Percentiles rank a stretch among this genome's conserved stretches.
Conservation (phyloP, 2,329 filamentous ascomycete species). For the Fonsecaea nubica region DNA sequence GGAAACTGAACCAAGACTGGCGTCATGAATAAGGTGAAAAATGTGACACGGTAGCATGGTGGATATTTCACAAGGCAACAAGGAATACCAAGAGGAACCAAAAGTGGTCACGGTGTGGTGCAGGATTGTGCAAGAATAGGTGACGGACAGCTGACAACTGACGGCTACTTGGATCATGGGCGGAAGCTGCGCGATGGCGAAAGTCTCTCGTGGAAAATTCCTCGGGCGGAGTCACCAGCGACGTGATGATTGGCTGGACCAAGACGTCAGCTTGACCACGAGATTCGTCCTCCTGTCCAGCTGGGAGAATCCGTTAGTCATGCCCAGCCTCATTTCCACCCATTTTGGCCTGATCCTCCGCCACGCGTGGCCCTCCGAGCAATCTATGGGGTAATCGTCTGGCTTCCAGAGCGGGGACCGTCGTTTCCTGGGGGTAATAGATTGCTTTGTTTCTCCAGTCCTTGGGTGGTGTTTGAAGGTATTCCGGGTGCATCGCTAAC, state of each 20-base stretch:
- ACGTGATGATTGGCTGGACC: constrained; percentile 19
- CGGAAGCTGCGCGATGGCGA: constrained; percentile 5
- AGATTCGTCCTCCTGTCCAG: constrained; percentile 3
- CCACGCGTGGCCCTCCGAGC: constrained; percentile 25
- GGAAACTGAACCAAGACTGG: constrained; percentile 8
- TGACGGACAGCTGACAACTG: background rate
- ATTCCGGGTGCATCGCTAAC: too few relatives aligned
- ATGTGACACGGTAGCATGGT: constrained; percentile 10
- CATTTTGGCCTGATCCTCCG: constrained; percentile 25
- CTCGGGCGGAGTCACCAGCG: constrained; percentile 8
- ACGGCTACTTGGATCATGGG: constrained; percentile 4
- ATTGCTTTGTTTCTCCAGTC: constrained; percentile 25
- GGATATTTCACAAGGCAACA: background rate
- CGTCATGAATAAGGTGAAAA: constrained; percentile 14
- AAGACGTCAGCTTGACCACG: constrained; percentile 16
- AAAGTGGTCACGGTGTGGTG: background rate
- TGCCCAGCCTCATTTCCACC: constrained; percentile 34
- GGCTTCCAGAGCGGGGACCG: constrained; percentile 25
- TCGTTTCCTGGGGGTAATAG: constrained; percentile 46
- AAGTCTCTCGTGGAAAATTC: constrained; percentile 19
- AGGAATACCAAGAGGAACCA: constrained; percentile 1
- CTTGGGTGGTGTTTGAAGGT: background rate
- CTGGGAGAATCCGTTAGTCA: constrained; percentile 29
- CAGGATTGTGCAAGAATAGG: too few relatives aligned
- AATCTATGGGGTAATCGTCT: constrained; percentile 38